phyloP scores from a whole-genome alignment of 1,284 basidiomycete species.

The Paramarasmius palmivorus region DNA sequence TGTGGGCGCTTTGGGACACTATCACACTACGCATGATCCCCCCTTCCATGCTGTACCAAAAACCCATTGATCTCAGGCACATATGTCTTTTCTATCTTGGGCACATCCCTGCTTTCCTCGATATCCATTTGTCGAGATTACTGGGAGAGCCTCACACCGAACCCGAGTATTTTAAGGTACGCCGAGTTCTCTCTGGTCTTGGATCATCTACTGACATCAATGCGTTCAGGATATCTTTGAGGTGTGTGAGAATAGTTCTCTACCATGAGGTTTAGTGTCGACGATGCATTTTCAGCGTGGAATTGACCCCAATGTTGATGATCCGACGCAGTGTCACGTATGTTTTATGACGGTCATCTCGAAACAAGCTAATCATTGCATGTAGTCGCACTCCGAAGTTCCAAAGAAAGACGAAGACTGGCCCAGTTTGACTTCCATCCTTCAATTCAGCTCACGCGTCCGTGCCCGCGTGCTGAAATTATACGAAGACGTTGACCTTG shows the following conservation, averaged over 20 bases:
- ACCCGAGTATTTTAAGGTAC: slow-evolving; percentile 78
- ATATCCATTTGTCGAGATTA: slow-evolving; percentile 85
- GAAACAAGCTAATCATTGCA: no score
- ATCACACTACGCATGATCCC: slow-evolving; percentile 91
- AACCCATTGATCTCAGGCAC: slow-evolving; percentile 92
- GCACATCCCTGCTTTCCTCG: slow-evolving; percentile 88
- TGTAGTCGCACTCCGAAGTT: slow-evolving; percentile 88
- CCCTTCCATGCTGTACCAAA: slow-evolving; percentile 80
- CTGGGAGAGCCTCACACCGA: slow-evolving; percentile 80
- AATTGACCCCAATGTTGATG: slow-evolving; percentile 93
- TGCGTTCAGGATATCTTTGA: slow-evolving; percentile 74
- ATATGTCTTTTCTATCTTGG: slow-evolving; percentile 91
- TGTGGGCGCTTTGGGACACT: slow-evolving; percentile 92
- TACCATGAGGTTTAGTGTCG: neutral
- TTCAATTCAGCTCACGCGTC: slow-evolving; percentile 79
- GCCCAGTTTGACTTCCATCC: slow-evolving; percentile 76
- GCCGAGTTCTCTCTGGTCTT: slow-evolving; percentile 13
- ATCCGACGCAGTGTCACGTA: slow-evolving; percentile 83
- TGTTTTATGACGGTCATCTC: no score
- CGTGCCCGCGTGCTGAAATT: slow-evolving; percentile 69
- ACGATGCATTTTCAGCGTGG: slow-evolving; percentile 65
- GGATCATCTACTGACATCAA: slow-evolving; percentile 3
- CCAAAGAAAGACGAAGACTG: slow-evolving; percentile 82
- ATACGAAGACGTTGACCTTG: slow-evolving; percentile 71
- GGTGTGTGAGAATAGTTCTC: slow-evolving; percentile 34